Conservation (phyloP, 768 basidiomycete genomes). For the Strobilomyces echinocephalus region DNA sequence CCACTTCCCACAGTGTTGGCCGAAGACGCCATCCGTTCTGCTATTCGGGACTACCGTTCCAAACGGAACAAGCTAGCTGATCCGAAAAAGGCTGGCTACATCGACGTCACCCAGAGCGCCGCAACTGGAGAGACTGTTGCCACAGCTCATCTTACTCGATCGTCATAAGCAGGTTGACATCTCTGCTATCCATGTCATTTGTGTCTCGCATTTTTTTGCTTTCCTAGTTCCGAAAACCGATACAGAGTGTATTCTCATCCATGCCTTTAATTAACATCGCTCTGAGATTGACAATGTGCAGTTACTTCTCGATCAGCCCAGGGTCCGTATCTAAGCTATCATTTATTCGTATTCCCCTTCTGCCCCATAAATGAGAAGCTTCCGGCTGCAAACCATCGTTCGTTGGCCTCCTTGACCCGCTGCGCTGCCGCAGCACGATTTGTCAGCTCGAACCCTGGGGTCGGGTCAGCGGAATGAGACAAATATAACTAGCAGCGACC, state of each 20-base stretch:
- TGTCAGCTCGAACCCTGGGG: slow-evolving; percentile 80
- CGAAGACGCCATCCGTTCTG: slow-evolving; percentile 97
- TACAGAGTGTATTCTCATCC: slow-evolving; percentile 11
- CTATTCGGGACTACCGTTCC: slow-evolving; percentile 90
- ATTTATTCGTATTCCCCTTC: slow-evolving; percentile 34
- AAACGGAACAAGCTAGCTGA: slow-evolving; percentile 61
- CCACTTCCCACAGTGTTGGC: slow-evolving; percentile 68
- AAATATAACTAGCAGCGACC: slow-evolving; percentile 12
- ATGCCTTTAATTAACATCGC: slow-evolving; percentile 2
- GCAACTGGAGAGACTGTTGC: slow-evolving; percentile 51
- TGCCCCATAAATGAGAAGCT: slow-evolving; percentile 75
- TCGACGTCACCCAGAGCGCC: slow-evolving; percentile 62
- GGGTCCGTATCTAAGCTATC: slow-evolving; percentile 14
- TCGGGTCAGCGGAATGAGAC: slow-evolving; percentile 11
- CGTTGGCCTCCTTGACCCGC: slow-evolving; percentile 92
- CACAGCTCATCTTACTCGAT: slow-evolving; percentile 43
- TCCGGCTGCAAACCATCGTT: slow-evolving; percentile 90
- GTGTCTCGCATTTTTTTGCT: slow-evolving; percentile 13
- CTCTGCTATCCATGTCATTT: neutral
- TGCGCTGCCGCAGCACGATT: slow-evolving; percentile 85
- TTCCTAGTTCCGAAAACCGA: slow-evolving; percentile 7
- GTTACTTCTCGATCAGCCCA: neutral
- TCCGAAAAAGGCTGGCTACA: slow-evolving; percentile 57
- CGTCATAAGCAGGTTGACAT: slow-evolving; percentile 6
- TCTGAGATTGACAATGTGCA: neutral